Percentiles rank a stretch among this genome's conserved stretches.
These are phyloP conservation scores for Emericellopsis atlantica DNA, from an alignment of 2,329 filamentous ascomycete genomes.

Conservation along the genomic window DNA sequence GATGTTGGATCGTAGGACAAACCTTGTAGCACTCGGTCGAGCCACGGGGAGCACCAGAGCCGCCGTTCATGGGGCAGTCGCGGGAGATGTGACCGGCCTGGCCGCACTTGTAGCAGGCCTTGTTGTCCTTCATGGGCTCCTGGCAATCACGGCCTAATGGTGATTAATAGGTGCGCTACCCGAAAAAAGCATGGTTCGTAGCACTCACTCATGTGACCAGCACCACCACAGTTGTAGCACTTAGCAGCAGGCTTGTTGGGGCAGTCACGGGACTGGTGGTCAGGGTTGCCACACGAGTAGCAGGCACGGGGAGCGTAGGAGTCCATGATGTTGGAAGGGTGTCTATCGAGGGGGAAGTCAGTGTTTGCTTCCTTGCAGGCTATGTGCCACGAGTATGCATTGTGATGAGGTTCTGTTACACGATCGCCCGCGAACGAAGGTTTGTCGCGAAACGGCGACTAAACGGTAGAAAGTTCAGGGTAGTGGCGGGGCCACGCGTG, in stretches of 20 bases:
- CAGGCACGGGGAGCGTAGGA: constrained; percentile 21
- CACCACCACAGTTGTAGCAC: constrained; percentile 77
- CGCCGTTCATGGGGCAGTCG: constrained; percentile 55
- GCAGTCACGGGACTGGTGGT: constrained; percentile 77
- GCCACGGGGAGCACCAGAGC: constrained; percentile 20
- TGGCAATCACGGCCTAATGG: constrained; percentile 76
- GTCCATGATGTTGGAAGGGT: not conserved
- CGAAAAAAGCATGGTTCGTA: not conserved
- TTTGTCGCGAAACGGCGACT: no score
- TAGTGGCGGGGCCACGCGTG: no score
- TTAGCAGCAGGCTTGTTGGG: constrained; percentile 73
- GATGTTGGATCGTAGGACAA: constrained; percentile 1
- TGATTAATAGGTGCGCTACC: constrained; percentile 7
- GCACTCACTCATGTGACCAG: constrained; percentile 67
- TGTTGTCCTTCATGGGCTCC: constrained; percentile 75
- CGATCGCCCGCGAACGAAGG: no score
- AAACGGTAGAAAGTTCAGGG: no score
- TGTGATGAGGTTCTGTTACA: no score
- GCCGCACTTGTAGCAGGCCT: constrained; percentile 69
- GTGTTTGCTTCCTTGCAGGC: no score
- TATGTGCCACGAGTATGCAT: no score
- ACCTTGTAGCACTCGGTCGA: constrained; percentile 83
- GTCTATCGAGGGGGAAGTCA: no score
- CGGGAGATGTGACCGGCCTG: constrained; percentile 83
- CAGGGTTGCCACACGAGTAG: constrained; percentile 38